Base-by-base conservation (phyloP, 345 rosid species). In the Dipteronia dyeriana region DNA sequence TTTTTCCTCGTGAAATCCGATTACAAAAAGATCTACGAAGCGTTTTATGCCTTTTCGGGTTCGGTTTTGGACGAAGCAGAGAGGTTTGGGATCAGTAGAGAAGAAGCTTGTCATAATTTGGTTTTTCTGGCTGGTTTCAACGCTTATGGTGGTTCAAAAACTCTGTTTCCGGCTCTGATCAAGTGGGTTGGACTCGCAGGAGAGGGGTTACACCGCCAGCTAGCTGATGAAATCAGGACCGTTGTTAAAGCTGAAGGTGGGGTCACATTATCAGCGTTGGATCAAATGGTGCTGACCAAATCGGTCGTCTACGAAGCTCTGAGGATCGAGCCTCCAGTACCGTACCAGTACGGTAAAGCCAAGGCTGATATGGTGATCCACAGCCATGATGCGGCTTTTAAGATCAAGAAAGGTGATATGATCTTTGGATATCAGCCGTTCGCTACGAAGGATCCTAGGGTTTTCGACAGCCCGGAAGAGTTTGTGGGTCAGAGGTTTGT, bases 371-470 rank as follows among this genome's bases (percentile, higher is more conserved):
- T 83, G 43, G 85, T 86, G 71, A 68, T 88, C 66, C 72, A 39
- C 84, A n/a, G 87, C 80, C 91, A 86, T 29, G 89, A 86, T 1
- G 89, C 87, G 0, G 79, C 85, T 4, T 88, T 70, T 41, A 75
- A 78, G 81, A 80, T 88, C 74, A 81, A 82, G 80, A 86, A 83
- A 73, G 91, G 89, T 0, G 87, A 86, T 59, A 86, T 86, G 86
- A 26, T 88, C 26, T 86, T 76, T n/a, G 91, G 91, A 23, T 88
- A 83, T 82, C 88, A 86, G 26, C 80, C 91, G 66, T 75, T 85
- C 1, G 91, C 87, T 1, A 84, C 89, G 0, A 86, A 79, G 57
- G 91, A 88, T 77, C 85, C 83, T 0, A 80, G 19, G 68, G 69
- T 88, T 31, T 86, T 88, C 20, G 70, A 86, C 2, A 43, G 74